Evolutionary conservation across 2,329 filamentous ascomycete genomes (phyloP).

Genomic region (Alternaria sp.): DNA sequence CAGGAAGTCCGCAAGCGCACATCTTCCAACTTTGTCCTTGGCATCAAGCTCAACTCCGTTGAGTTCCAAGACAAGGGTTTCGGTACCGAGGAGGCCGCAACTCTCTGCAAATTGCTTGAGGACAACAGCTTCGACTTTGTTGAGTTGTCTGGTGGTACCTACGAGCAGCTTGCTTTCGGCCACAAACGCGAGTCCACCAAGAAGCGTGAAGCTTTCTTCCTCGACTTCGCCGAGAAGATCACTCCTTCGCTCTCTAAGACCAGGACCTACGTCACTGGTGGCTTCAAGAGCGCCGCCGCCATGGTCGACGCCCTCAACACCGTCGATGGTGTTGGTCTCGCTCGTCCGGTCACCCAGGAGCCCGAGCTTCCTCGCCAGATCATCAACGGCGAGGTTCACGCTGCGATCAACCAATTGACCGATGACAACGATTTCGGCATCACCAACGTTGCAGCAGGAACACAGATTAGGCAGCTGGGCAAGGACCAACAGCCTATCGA

Average conservation of each 20-base stretch:
- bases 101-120: slow-evolving; percentile 59
- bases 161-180: slow-evolving; percentile 60
- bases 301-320: slow-evolving; percentile 65
- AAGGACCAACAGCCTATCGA: slow-evolving; percentile 62
- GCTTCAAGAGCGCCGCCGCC: slow-evolving; percentile 60
- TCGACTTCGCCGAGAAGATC: slow-evolving; percentile 64
- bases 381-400: slow-evolving; percentile 50
- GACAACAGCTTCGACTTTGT: slow-evolving; percentile 62
- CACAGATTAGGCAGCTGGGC: slow-evolving; percentile 61
- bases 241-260: slow-evolving; percentile 62
- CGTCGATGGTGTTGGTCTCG: slow-evolving; percentile 68
- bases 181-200: slow-evolving; percentile 62
- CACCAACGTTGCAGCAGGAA: slow-evolving; percentile 55
- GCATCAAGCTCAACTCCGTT: slow-evolving; percentile 66
- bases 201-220: slow-evolving; percentile 65
- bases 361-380: slow-evolving; percentile 55
- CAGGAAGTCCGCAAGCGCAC: slow-evolving; percentile 48
- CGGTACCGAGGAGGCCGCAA: slow-evolving; percentile 57
- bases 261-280: slow-evolving; percentile 65
- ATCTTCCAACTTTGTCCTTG: slow-evolving; percentile 52
- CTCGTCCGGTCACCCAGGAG: slow-evolving; percentile 61
- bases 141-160: slow-evolving; percentile 67
- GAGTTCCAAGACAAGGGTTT: slow-evolving; percentile 63
- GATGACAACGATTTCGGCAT: slow-evolving; percentile 62
- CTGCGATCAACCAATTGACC: slow-evolving; percentile 56